phyloP scores from a whole-genome alignment of 139 green algal genomes.

The Chlamydomonas sphaeroides region DNA sequence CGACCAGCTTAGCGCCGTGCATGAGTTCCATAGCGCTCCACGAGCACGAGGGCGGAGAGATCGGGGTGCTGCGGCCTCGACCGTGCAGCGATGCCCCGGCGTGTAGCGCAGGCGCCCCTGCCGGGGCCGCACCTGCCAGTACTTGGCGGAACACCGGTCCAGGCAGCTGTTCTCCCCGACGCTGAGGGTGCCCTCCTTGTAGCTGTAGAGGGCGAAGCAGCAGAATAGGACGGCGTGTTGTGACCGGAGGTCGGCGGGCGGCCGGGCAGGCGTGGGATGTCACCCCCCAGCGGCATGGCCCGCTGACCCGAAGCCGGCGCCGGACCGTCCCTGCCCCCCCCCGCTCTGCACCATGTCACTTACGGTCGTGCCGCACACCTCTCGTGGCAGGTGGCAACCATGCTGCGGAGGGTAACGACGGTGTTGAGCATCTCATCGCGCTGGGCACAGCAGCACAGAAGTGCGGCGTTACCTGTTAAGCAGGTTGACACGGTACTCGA shows the following conservation, averaged over 20 bases:
- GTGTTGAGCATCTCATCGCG: too few relatives aligned
- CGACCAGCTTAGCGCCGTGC: too few relatives aligned
- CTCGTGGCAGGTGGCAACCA: conserved; percentile 86
- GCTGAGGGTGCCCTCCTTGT: conserved; percentile 94
- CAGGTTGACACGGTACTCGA: conserved; percentile 94
- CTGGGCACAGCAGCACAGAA: too few relatives aligned
- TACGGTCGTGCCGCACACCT: conserved; percentile 89
- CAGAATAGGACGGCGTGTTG: neutral
- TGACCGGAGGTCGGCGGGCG: too few relatives aligned
- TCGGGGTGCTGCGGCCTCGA: neutral
- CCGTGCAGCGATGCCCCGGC: neutral
- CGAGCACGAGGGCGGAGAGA: neutral
- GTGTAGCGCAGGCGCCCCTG: neutral
- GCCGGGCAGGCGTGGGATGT: neutral
- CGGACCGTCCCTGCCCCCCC: too few relatives aligned
- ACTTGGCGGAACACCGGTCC: conserved; percentile 94
- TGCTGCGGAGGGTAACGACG: too few relatives aligned
- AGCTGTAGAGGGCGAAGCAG: conserved; percentile 66
- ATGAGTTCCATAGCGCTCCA: too few relatives aligned
- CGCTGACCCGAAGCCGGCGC: too few relatives aligned
- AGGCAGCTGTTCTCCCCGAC: conserved; percentile 97
- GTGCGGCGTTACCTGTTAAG: conserved; percentile 97
- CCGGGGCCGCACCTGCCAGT: conserved; percentile 90
- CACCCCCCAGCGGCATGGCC: too few relatives aligned
- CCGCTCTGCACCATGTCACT: conserved; percentile 39